phyloP scores from a whole-genome alignment of 2,329 filamentous ascomycete species.

The Amesomyces nigricolor region DNA sequence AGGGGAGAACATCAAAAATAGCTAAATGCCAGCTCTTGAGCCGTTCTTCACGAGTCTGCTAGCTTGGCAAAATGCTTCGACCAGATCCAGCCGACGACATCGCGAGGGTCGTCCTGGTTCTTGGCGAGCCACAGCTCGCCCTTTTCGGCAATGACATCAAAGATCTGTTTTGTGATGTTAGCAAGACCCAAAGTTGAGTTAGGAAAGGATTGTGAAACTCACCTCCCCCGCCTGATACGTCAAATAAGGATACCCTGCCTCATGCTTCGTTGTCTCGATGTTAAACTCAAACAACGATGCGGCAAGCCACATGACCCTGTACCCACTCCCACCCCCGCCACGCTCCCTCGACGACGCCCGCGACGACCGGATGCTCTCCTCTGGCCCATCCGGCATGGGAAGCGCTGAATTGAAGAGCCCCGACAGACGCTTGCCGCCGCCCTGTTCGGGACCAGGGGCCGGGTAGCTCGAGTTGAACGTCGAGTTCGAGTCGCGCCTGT shows the following conservation, averaged over 20 bases:
- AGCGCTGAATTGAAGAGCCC: constrained; percentile 83
- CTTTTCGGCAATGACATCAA: constrained; percentile 91
- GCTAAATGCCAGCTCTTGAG: no score
- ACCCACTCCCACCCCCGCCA: constrained; percentile 48
- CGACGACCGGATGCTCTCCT: constrained; percentile 42
- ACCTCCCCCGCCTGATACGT: constrained; percentile 90
- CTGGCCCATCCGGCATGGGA: constrained; percentile 65
- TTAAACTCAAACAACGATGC: constrained; percentile 96
- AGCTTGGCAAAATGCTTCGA: constrained; percentile 88
- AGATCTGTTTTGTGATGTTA: constrained; percentile 49
- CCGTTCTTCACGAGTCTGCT: constrained; percentile 36
- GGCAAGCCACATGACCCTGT: constrained; percentile 80
- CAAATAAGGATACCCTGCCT: constrained; percentile 92
- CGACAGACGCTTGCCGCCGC: constrained; percentile 55
- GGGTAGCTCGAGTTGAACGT: constrained; percentile 45
- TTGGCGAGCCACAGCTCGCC: constrained; percentile 96
- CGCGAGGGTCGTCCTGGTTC: constrained; percentile 83
- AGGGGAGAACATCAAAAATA: no score
- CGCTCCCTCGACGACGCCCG: constrained; percentile 57
- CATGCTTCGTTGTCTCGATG: constrained; percentile 83
- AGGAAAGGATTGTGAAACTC: not conserved
- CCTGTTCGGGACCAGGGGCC: constrained; percentile 24
- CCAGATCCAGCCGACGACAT: constrained; percentile 95
- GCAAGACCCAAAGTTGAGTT: constrained; percentile 7
- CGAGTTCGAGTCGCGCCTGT: constrained; percentile 50